phyloP scores from a whole-genome alignment of 208 protist genomes.

The Leishmania lainsoni region DNA sequence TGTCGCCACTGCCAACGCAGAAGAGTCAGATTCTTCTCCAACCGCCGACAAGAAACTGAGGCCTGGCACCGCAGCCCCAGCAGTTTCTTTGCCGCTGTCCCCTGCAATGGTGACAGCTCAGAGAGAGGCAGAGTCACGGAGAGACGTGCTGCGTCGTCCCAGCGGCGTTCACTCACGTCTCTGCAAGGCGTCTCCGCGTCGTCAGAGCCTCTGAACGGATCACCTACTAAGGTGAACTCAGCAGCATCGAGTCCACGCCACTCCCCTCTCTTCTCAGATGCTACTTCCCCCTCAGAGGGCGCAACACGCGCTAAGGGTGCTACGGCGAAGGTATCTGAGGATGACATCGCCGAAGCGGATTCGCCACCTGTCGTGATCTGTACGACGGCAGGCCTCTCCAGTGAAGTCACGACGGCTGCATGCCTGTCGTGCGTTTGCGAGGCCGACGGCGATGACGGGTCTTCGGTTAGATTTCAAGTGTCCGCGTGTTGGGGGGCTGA shows the following conservation, averaged over 20 bases:
- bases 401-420: not conserved
- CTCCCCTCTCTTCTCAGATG: not conserved
- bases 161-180: not conserved
- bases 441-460: not conserved
- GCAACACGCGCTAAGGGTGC: not conserved
- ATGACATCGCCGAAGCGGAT: not conserved
- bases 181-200: not conserved
- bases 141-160: not conserved
- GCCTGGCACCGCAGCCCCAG: not conserved
- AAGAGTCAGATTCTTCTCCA: not conserved
- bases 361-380: constrained; percentile 15
- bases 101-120: not conserved
- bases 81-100: not conserved
- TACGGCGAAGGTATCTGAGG: not conserved
- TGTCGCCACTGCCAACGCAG: not conserved
- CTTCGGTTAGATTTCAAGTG: constrained; percentile 29
- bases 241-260: not conserved
- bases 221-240: not conserved
- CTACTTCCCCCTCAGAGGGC: not conserved
- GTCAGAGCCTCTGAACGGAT: not conserved
- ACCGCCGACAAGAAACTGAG: not conserved
- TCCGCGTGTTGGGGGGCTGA: constrained; percentile 40
- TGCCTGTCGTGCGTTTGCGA: constrained; percentile 6
- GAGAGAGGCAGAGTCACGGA: too few relatives aligned
- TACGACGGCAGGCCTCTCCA: constrained; percentile 4